A percentile compares a stretch with the other conserved stretches of the same genome.
phyloP scores from a whole-genome alignment of 1,139 yeast species.

The Blastobotrys petasosporus region DNA sequence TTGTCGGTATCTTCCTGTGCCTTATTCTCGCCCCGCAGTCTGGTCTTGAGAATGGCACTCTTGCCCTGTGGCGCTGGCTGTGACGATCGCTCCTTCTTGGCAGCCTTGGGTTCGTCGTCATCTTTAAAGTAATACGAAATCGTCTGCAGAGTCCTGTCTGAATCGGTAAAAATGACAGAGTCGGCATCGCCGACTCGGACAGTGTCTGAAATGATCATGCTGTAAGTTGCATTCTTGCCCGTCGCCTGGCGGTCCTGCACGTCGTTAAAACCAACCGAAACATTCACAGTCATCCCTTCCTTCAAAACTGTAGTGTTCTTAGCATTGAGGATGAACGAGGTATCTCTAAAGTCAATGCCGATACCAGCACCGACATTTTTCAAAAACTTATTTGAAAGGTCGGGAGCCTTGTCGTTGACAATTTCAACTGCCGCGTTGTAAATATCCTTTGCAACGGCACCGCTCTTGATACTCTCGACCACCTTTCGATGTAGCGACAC shows the following conservation, averaged over 20 bases:
- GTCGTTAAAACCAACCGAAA: constrained; percentile 72
- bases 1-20: constrained; percentile 67
- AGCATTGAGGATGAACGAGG: constrained; percentile 62
- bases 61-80: constrained; percentile 12
- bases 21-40: constrained; percentile 70
- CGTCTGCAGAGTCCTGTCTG: constrained; percentile 66
- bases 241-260: constrained; percentile 34
- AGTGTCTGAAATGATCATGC: constrained; percentile 79
- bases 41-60: constrained; percentile 56
- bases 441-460: constrained; percentile 58
- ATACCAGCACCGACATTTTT: constrained; percentile 86
- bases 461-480: constrained; percentile 55
- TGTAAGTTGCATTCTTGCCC: constrained; percentile 49
- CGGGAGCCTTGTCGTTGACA: constrained; percentile 53
- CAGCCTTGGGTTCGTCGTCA: constrained; percentile 42
- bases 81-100: constrained; percentile 19
- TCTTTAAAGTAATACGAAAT: constrained; percentile 83
- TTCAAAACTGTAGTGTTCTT: constrained; percentile 65
- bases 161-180: constrained; percentile 64
- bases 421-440: constrained; percentile 58
- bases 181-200: constrained; percentile 59
- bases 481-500: constrained; percentile 54
- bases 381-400: constrained; percentile 57
- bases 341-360: constrained; percentile 88
- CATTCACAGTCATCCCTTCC: constrained; percentile 69